Conservation (phyloP, 2,329 filamentous ascomycete genomes). For the Ophiostoma piceae region DNA sequence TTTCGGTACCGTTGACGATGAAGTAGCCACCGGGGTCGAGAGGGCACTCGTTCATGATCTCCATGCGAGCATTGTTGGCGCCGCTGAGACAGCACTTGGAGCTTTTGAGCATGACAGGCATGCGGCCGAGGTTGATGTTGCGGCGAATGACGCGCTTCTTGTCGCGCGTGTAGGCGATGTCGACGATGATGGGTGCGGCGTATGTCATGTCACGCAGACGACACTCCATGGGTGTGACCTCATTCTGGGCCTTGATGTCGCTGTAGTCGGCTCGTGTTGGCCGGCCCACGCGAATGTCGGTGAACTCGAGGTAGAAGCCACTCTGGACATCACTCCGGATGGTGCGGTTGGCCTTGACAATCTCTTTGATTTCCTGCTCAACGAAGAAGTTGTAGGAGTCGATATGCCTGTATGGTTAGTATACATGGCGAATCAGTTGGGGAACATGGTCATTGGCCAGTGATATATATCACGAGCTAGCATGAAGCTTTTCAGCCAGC, state of each 20-base stretch:
- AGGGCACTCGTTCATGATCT: constrained; percentile 87
- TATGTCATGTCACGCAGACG: constrained; percentile 97
- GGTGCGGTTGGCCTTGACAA: constrained; percentile 82
- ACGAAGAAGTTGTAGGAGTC: constrained; percentile 99
- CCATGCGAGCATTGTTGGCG: constrained; percentile 84
- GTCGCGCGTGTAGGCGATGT: constrained; percentile 84
- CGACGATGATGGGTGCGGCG: constrained; percentile 85
- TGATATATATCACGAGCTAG: neutral
- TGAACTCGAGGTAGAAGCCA: constrained; percentile 88
- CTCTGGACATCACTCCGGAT: constrained; percentile 90
- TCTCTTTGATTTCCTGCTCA: constrained; percentile 93
- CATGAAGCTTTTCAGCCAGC: neutral
- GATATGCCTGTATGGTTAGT: constrained; percentile 57
- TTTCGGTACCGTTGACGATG: constrained; percentile 94
- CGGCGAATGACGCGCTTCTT: constrained; percentile 68
- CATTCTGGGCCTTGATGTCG: constrained; percentile 61
- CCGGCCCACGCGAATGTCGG: constrained; percentile 78
- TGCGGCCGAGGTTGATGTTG: constrained; percentile 75
- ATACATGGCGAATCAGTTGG: neutral
- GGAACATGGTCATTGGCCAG: neutral
- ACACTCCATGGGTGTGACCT: constrained; percentile 93
- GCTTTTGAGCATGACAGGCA: constrained; percentile 96
- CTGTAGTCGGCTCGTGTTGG: constrained; percentile 76
- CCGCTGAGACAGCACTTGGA: constrained; percentile 83
- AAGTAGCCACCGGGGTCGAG: constrained; percentile 97